phyloP scores from a whole-genome alignment of 2,329 filamentous ascomycete genomes.

The Colletotrichum chrysophilum region DNA sequence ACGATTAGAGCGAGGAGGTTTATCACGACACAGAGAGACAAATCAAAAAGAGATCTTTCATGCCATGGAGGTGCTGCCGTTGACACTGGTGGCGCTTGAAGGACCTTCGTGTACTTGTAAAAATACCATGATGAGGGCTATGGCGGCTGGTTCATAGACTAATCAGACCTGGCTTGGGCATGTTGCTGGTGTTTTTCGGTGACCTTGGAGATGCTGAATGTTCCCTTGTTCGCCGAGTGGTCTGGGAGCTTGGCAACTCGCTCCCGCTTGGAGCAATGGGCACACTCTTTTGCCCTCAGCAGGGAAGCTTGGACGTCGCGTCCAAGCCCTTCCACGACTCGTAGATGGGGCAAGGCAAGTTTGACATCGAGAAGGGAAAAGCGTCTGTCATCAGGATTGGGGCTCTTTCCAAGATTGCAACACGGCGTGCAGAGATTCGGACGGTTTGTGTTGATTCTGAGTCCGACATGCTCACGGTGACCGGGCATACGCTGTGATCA shows the following conservation, averaged over 20 bases:
- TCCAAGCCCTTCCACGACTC: too few relatives aligned
- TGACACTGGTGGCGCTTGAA: neutral
- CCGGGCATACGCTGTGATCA: too few relatives aligned
- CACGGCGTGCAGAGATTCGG: too few relatives aligned
- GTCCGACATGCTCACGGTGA: too few relatives aligned
- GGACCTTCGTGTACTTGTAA: slow-evolving; percentile 22
- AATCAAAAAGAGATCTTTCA: slow-evolving; percentile 11
- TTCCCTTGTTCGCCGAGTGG: neutral
- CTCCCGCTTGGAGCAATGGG: neutral
- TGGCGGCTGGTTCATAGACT: slow-evolving; percentile 25
- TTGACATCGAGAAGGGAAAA: too few relatives aligned
- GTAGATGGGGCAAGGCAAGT: too few relatives aligned
- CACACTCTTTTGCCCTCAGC: neutral
- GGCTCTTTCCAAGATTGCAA: too few relatives aligned
- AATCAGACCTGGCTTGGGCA: slow-evolving; percentile 17
- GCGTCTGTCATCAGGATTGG: too few relatives aligned
- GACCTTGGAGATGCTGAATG: neutral
- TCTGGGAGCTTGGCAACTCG: neutral
- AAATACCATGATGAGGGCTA: slow-evolving; percentile 22
- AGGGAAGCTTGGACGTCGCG: rapidly evolving
- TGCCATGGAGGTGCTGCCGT: neutral
- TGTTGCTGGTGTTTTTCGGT: neutral
- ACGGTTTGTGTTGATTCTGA: neutral
- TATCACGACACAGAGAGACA: neutral
- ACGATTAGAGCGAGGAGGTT: slow-evolving; percentile 1